phyloP scores from a whole-genome alignment of 371 early-diverging fungal species.

The Mortierella sp. region DNA sequence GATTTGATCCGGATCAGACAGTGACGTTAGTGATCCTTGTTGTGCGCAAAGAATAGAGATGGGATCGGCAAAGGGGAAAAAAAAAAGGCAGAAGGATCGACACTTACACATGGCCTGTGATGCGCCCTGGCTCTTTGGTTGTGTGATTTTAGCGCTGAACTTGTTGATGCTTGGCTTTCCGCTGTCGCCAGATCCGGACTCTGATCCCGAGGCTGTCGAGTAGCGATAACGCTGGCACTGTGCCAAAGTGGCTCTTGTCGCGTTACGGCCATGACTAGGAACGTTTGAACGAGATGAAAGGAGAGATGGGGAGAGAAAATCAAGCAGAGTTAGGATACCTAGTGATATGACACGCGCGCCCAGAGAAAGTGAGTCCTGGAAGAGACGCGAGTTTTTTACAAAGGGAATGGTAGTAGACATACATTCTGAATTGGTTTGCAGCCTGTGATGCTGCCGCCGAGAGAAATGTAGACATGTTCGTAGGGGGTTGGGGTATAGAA shows the following conservation, averaged over 20 bases:
- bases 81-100: no score
- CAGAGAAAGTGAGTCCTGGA: no score
- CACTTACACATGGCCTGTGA: conserved; percentile 97
- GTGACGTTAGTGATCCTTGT: no score
- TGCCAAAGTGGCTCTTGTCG: conserved; percentile 31
- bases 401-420: background rate
- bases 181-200: conserved; percentile 6
- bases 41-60: no score
- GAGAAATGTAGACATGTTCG: conserved; percentile 43
- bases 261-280: conserved; percentile 28
- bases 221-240: conserved; percentile 48
- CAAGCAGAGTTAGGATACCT: background rate
- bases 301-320: background rate
- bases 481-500: background rate
- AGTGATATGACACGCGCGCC: no score
- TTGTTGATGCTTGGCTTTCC: conserved; percentile 67
- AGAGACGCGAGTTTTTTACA: no score
- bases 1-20: background rate
- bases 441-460: conserved; percentile 47
- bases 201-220: conserved; percentile 34
- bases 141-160: conserved; percentile 87
- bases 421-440: conserved; percentile 48
- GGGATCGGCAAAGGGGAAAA: no score
- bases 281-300: background rate
- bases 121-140: conserved; percentile 94